These are phyloP conservation scores for Rhinocladiella mackenziei DNA, from an alignment of 2,329 filamentous ascomycete species.

Conservation along the genomic window DNA sequence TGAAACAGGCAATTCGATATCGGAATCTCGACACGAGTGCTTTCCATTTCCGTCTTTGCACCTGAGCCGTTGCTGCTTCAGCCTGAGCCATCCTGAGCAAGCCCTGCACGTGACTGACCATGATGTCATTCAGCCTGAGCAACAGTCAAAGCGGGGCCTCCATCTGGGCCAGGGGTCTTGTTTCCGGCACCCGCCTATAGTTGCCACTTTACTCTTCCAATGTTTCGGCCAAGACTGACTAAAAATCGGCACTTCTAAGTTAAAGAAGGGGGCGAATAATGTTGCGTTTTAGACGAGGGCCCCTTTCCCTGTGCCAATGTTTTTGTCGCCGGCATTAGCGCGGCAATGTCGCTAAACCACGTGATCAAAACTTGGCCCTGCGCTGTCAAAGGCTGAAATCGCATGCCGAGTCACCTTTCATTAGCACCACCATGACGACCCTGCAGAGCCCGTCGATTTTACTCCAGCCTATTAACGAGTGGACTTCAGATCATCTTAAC, in stretches of 20 bases:
- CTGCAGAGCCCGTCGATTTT: conserved; percentile 2
- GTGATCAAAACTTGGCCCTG: neutral
- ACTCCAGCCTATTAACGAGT: neutral
- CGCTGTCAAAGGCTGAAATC: neutral
- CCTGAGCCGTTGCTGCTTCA: neutral
- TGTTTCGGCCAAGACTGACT: too few species aligned
- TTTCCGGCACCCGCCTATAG: too few species aligned
- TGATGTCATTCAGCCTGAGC: neutral
- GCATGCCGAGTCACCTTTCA: neutral
- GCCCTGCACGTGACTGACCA: neutral
- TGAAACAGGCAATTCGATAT: neutral
- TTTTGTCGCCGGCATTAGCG: too few species aligned
- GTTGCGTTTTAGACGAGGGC: too few species aligned
- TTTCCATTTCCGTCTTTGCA: neutral
- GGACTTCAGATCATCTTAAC: conserved; percentile 1
- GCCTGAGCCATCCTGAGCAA: neutral
- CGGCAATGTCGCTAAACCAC: neutral
- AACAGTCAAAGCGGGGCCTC: too few species aligned
- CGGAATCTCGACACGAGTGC: neutral
- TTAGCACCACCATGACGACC: conserved; percentile 1
- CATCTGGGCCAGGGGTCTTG: too few species aligned
- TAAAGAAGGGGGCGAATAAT: too few species aligned
- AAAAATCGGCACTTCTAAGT: too few species aligned
- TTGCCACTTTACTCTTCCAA: too few species aligned
- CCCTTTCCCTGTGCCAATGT: too few species aligned